Conservation (phyloP, 139 green algal species). For the Tetradesmus lagerheimii region DNA sequence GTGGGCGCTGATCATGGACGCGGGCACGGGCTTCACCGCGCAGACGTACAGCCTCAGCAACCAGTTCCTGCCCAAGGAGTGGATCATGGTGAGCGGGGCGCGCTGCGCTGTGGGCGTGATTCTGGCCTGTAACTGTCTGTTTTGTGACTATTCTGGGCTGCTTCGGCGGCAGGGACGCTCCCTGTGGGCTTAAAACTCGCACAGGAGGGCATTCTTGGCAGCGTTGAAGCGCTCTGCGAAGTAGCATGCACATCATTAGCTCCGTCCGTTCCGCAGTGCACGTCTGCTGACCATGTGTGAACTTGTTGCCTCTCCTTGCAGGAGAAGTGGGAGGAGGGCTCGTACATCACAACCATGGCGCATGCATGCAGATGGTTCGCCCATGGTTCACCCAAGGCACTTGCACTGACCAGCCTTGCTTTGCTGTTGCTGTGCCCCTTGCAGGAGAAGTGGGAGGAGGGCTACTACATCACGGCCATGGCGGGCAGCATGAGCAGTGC, state of each 20-base stretch:
- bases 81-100: slow-evolving; percentile 88
- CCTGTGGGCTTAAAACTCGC: too few relatives aligned
- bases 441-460: slow-evolving; percentile 93
- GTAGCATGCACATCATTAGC: too few relatives aligned
- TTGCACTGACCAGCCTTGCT: not conserved
- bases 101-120: too few relatives aligned
- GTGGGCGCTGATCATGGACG: slow-evolving; percentile 67
- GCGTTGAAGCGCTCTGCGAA: too few relatives aligned
- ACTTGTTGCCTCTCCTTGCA: not conserved
- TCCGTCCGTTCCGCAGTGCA: too few relatives aligned
- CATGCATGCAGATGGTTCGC: too few relatives aligned
- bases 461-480: slow-evolving; percentile 99
- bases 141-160: too few relatives aligned
- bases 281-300: not conserved
- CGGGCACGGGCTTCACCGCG: slow-evolving; percentile 92
- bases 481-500: slow-evolving; percentile 85
- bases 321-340: slow-evolving; percentile 99
- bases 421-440: not conserved
- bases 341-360: slow-evolving; percentile 99
- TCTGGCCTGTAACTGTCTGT: too few relatives aligned
- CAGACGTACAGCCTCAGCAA: slow-evolving; percentile 90
- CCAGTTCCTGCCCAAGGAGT: slow-evolving; percentile 99
- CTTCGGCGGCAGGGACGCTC: too few relatives aligned
- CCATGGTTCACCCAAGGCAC: too few relatives aligned
- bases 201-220: too few relatives aligned